Evolutionary conservation across 2,329 filamentous ascomycete genomes (phyloP), one percentile per base, ranked within the genome.

Genomic region (Didymella arachidicola): DNA sequence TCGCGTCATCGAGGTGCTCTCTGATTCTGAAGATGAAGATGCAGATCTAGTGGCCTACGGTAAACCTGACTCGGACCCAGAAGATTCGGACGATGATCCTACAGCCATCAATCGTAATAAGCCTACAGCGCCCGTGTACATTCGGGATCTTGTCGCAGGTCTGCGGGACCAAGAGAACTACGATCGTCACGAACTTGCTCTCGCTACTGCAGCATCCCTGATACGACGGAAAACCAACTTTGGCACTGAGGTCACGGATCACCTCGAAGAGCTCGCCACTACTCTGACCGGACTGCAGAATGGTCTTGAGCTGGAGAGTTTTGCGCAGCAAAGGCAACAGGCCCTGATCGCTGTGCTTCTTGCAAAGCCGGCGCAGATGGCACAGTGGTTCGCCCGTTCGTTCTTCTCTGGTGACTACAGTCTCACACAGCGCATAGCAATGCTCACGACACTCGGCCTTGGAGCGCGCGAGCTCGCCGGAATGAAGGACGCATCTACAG

Each of bases 331-430:
- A 58, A 87, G 89, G 18, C 80, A 95, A 3, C 89, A 96, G 74
- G 88, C 89, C 14, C 89, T 99, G 81, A 87, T 97, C 43, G 90
- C 93, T 0, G 79, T 97, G 7, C 81, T 97, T 0, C 83, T 95
- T 2, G 88, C 91, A 0, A 86, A 91, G 63, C 92, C 95, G 0
- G 80, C 86, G 47, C 83, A 85, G 51, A 92, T 97, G 85, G 93
- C 88, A 0, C 90, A 87, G 14, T 96, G 92, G 89, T 91, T 96
- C 58, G 87, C 90, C 3, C 87, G 88, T 56, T 89, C 90, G 0
- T 96, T 95, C 73, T 98, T 97, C 73, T 89, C 92, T 41, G 93
- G 93, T 16, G 95, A 99, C 72, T 93, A 95, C 76, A 97, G 93
- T 0, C 81, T 98, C 36, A 86, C 89, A 0, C 94, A 98, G 74